Conservation (phyloP, 2,329 filamentous ascomycete species). For the Cryphonectria parasitica region DNA sequence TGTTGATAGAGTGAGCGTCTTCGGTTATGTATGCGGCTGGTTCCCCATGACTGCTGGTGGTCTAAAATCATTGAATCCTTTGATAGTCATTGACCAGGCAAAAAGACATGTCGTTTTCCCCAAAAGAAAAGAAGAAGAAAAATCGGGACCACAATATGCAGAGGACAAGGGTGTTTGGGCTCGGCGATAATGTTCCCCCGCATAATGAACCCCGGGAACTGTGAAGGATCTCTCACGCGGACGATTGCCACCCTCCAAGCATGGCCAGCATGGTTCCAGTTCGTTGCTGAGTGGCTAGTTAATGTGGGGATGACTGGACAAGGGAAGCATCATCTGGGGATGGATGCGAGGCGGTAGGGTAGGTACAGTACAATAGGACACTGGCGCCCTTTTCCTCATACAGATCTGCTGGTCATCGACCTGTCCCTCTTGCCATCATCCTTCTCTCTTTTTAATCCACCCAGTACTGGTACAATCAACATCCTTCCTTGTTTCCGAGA, state of each 20-base stretch:
- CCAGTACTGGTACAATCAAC: too few relatives aligned
- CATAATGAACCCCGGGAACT: not conserved
- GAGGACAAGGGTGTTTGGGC: not conserved
- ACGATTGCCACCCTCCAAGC: not conserved
- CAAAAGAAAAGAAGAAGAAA: not conserved
- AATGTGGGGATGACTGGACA: not conserved
- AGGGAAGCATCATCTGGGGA: not conserved
- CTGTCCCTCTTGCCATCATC: not conserved
- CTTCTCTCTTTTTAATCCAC: too few relatives aligned
- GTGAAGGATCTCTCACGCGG: not conserved
- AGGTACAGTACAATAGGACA: too few relatives aligned
- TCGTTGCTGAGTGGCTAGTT: not conserved
- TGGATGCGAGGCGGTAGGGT: too few relatives aligned
- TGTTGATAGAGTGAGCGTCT: not conserved
- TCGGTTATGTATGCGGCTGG: not conserved
- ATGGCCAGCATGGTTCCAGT: not conserved
- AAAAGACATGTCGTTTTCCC: not conserved
- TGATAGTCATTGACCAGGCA: not conserved
- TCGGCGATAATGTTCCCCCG: conserved; percentile 2
- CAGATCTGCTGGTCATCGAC: not conserved
- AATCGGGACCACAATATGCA: not conserved
- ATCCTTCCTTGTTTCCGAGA: not conserved
- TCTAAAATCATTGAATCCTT: not conserved
- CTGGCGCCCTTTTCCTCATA: not conserved
- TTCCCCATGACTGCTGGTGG: not conserved